Conservation (phyloP, 2,329 filamentous ascomycete species). For the Fusarium transvaalense region DNA sequence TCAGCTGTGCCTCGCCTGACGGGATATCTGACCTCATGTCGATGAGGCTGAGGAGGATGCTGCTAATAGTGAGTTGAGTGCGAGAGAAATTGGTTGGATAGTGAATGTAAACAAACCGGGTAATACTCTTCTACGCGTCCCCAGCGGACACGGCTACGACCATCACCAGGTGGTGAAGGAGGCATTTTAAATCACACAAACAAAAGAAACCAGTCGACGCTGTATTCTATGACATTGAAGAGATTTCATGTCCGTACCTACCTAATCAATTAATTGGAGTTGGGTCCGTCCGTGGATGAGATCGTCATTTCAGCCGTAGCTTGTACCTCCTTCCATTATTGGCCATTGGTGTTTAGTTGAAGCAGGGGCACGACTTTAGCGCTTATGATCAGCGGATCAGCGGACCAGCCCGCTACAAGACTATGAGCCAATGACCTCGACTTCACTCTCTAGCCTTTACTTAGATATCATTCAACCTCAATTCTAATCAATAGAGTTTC, state of each 20-base stretch:
- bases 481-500: neutral
- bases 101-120: conserved; percentile 28
- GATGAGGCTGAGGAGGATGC: conserved; percentile 17
- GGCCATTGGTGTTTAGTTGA: neutral
- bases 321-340: conserved; percentile 11
- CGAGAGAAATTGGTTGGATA: neutral
- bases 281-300: neutral
- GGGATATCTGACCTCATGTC: conserved; percentile 9
- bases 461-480: neutral
- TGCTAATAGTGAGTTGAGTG: conserved; percentile 16
- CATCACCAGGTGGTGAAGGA: conserved; percentile 16
- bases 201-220: too few relatives aligned
- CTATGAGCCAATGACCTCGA: neutral
- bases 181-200: conserved; percentile 14
- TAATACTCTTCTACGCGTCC: conserved; percentile 36
- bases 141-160: conserved; percentile 36
- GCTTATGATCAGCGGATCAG: conserved; percentile 8
- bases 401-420: neutral
- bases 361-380: conserved; percentile 12
- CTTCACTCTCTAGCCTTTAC: neutral
- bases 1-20: conserved; percentile 27
- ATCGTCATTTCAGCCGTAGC: conserved; percentile 11
- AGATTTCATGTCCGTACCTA: neutral
- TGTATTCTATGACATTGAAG: neutral
- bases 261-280: neutral